Conservation (phyloP, 768 basidiomycete genomes). For the Lactarius hengduanensis region DNA sequence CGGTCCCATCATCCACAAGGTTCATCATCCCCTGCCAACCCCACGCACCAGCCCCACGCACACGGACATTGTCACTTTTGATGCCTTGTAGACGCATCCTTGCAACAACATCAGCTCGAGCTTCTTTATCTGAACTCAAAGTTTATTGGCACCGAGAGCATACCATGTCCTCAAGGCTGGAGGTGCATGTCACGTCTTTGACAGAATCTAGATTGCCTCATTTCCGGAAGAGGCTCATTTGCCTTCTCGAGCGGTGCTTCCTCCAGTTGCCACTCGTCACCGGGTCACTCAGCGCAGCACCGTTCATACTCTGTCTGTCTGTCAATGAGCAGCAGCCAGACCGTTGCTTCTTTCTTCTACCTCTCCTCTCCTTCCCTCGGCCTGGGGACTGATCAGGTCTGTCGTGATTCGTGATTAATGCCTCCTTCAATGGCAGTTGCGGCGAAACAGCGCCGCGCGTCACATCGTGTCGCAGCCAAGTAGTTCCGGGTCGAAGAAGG, state of each 20-base stretch:
- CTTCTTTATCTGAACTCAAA: neutral
- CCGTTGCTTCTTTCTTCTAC: neutral
- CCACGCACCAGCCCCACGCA: neutral
- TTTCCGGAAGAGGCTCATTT: neutral
- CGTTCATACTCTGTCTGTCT: neutral
- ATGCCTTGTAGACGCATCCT: neutral
- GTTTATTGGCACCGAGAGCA: neutral
- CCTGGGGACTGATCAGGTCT: constrained; percentile 2
- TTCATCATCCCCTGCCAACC: neutral
- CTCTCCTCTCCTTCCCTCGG: neutral
- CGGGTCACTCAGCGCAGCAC: neutral
- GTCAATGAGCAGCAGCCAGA: neutral
- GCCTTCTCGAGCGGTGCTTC: constrained; percentile 3
- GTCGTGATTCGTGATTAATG: constrained; percentile 4
- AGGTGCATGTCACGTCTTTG: neutral
- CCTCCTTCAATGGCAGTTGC: neutral
- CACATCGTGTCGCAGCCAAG: neutral
- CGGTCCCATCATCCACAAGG: neutral
- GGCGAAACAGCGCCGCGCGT: neutral
- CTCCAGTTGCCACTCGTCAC: constrained; percentile 6
- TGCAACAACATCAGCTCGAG: neutral
- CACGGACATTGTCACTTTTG: neutral
- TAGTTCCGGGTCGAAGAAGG: neutral
- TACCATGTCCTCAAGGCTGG: neutral
- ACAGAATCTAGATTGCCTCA: constrained; percentile 2